Evolutionary conservation across 176 grass and related monocot species (phyloP).

Genomic region (Dendrocalamus sinicus): DNA sequence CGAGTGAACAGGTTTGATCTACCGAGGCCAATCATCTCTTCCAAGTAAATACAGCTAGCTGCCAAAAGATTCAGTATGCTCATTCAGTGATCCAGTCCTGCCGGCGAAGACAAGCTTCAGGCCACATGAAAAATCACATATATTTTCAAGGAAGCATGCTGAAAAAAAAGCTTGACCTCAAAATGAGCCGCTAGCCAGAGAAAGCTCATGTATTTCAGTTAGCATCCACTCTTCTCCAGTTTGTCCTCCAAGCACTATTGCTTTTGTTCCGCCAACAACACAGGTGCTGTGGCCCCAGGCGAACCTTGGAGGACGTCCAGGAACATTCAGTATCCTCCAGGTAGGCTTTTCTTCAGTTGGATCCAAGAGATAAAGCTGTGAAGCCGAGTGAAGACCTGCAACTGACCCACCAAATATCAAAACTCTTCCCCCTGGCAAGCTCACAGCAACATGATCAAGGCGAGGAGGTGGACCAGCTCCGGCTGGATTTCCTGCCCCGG

Average conservation of each 20-base stretch:
- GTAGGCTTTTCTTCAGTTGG: slow-evolving; percentile 88
- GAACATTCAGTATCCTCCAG: slow-evolving; percentile 90
- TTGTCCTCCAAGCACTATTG: slow-evolving; percentile 95
- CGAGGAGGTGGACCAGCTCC: slow-evolving; percentile 90
- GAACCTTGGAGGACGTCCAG: slow-evolving; percentile 77
- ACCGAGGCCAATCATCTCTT: slow-evolving; percentile 18
- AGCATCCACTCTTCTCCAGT: slow-evolving; percentile 92
- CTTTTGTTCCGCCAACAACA: slow-evolving; percentile 79
- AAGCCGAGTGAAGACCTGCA: slow-evolving; percentile 94
- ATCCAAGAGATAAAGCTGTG: slow-evolving; percentile 82
- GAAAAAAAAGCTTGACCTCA: slow-evolving; percentile 41
- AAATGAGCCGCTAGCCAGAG: slow-evolving; percentile 59
- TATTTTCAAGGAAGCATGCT: slow-evolving; percentile 11
- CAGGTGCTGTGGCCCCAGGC: slow-evolving; percentile 96
- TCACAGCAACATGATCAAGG: slow-evolving; percentile 90
- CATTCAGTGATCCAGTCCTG: not conserved
- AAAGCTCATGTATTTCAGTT: slow-evolving; percentile 85
- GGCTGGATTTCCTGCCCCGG: slow-evolving; percentile 85
- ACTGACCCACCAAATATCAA: slow-evolving; percentile 95
- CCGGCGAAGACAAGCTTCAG: slow-evolving; percentile 30
- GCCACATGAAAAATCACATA: not conserved
- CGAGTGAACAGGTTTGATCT: slow-evolving; percentile 26
- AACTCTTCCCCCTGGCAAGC: slow-evolving; percentile 74
- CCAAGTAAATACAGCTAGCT: slow-evolving; percentile 34
- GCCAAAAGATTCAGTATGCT: slow-evolving; percentile 26